Evolutionary conservation across 805 yeast species (phyloP), one percentile per base, ranked within the genome.

Genomic region (Cyberlindnera euphorbiae): DNA sequence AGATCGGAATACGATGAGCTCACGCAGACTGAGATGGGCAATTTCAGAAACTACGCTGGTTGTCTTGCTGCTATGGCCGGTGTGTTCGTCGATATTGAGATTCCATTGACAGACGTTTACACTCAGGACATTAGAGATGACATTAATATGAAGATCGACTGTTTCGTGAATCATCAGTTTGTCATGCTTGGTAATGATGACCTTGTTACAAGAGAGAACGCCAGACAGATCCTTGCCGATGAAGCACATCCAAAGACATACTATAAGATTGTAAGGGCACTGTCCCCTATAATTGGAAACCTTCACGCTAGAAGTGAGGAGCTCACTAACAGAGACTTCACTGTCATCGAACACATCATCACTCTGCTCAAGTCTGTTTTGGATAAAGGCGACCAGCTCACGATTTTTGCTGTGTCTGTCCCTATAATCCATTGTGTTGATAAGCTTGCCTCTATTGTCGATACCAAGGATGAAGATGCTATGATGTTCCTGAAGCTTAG

Each of bases 31-130:
- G 60, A 75, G 55, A 40, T 58, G 30, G 47, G 63, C 8, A 70
- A 76, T 17, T 77, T 77, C 57, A 65, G 82, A 47, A 82, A 79
- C 50, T 79, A 71, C 52, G 78, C 87, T 2, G 93, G 90, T 8
- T 77, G 80, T 41, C 56, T 85, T 41, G 85, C 87, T 3, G 75
- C 87, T 0, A 62, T 81, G 0, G 73, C 85, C 33, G 87, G 94
- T 29, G 67, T 79, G 12, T 72, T 82, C 38, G 53, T 80, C 36
- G 44, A 50, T 33, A 40, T 57, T 22, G 58, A 55, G 32, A 35
- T 42, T 26, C 51, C 47, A 2, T 28, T 25, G 19, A 26, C 17
- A 12, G 32, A 32, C 10, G 35, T 28, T 17, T 44, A 35, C 30
- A 44, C 45, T 10, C 16, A 23, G 6, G 45, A 43, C 5, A 50